These are phyloP conservation scores for Platanus orientalis DNA, from an alignment of 164 flowering plant species.

Conservation along the genomic window DNA sequence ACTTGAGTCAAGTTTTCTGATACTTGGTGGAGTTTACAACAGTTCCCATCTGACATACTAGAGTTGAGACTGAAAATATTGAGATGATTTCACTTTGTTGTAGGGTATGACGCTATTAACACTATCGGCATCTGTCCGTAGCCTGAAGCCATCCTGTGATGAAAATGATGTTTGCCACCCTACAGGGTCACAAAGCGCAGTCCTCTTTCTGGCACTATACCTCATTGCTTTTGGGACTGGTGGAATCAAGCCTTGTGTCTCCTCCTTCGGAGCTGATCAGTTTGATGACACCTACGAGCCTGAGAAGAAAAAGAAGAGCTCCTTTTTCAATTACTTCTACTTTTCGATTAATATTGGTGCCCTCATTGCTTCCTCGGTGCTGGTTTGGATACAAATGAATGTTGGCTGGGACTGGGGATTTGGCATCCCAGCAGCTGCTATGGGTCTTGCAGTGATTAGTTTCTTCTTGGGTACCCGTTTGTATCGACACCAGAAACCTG, in stretches of 20 bases:
- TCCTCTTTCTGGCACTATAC: conserved; percentile 27
- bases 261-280: conserved; percentile 42
- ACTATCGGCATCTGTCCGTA: conserved; percentile 28
- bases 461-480: conserved; percentile 42
- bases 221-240: conserved; percentile 41
- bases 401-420: conserved; percentile 48
- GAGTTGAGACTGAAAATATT: not conserved
- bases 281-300: conserved; percentile 30
- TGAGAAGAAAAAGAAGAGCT: conserved; percentile 31
- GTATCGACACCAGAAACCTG: conserved; percentile 40
- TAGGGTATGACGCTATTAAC: conserved; percentile 37
- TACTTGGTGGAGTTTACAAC: too few species aligned
- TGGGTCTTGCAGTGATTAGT: conserved; percentile 38
- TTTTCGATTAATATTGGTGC: conserved; percentile 43
- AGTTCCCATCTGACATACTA: too few species aligned
- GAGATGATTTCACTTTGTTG: not conserved
- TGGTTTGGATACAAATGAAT: conserved; percentile 38
- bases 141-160: conserved; percentile 28
- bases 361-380: conserved; percentile 33
- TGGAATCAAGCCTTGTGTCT: conserved; percentile 43
- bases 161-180: conserved; percentile 21
- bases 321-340: conserved; percentile 48
- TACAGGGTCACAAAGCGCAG: conserved; percentile 12
- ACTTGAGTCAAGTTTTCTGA: too few species aligned
- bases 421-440: conserved; percentile 44